Evolutionary conservation across 1,284 basidiomycete genomes (phyloP), one percentile per base, ranked within the genome.

Genomic region (Ceratobasidium sp.): DNA sequence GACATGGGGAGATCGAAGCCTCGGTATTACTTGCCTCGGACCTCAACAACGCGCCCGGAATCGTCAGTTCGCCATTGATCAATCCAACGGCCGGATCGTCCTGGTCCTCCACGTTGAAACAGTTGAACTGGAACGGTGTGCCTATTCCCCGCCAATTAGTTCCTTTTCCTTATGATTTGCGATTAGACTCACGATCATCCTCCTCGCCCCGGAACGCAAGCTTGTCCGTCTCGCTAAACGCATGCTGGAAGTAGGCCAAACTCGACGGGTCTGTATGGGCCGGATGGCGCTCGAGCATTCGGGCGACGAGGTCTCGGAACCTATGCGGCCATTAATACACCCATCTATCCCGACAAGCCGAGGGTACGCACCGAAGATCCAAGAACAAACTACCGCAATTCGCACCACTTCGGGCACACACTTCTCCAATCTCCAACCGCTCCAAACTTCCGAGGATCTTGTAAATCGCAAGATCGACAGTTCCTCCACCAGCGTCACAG

Each of bases 151-250:
- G 62, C 50, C 20, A 56, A 54, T 57, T 27, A 68, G 54, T 29
- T 45, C 5, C 25, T 35, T 38, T 10, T 40, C 31, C 27, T 20
- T 8, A 49, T 32, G 45, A 25, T 32, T 38, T 62, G 1, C 31
- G 34, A 62, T 56, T 10, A 40, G 12, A 72, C 84, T 60, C 75
- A 90, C 90, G 85, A 76, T 93, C 91, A 76, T 93, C 92, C 34
- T 79, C 77, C 64, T 86, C 81, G 20, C 91, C 91, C 70, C 78
- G 81, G 75, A 90, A 93, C 32, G 83, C 83, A 60, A 92, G 78
- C 77, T 93, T 93, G 75, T 93, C 91, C n/a, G 89, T 89, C 78
- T 93, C 90, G 72, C 88, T 88, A 74, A 93, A 93, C 1, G 88
- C 86, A 74, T 92, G 88, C 89, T 91, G 91, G 77, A 93, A 93